Conservation (phyloP, 1,284 basidiomycete genomes). For the Schizopora paradoxa region DNA sequence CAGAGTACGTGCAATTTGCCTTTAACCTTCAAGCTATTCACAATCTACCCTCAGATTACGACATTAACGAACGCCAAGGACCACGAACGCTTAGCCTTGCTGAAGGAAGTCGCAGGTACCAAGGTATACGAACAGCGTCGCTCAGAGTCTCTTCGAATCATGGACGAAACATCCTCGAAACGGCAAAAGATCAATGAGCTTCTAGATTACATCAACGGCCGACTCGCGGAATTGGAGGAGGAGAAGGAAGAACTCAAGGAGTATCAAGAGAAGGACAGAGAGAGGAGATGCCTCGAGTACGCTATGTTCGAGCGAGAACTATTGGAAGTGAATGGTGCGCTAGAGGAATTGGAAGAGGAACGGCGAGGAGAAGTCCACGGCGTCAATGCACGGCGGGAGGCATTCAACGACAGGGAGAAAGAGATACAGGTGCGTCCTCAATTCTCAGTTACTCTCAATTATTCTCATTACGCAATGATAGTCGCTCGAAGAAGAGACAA, state of each 20-base stretch:
- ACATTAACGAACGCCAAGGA: constrained; percentile 97
- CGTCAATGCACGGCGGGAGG: constrained; percentile 74
- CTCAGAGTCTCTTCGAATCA: constrained; percentile 88
- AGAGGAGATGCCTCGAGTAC: constrained; percentile 93
- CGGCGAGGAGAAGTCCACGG: constrained; percentile 77
- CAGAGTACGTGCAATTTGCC: constrained; percentile 52
- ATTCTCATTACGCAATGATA: constrained; percentile 26
- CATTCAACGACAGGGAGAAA: constrained; percentile 81
- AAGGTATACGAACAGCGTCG: constrained; percentile 97
- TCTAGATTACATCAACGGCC: constrained; percentile 86
- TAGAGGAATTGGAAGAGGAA: constrained; percentile 84
- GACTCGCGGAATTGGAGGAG: constrained; percentile 87
- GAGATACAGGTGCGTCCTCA: constrained; percentile 61
- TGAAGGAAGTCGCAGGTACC: constrained; percentile 98
- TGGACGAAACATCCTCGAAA: constrained; percentile 94
- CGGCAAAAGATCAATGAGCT: constrained; percentile 88
- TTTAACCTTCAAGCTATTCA: not conserved
- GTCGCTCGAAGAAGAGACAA: constrained; percentile 72
- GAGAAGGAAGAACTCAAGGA: constrained; percentile 98
- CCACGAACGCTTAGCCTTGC: constrained; percentile 83
- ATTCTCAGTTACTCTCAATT: constrained; percentile 4
- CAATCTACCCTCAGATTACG: constrained; percentile 66
- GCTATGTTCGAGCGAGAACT: constrained; percentile 89
- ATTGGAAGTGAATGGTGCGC: constrained; percentile 78
- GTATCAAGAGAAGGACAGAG: constrained; percentile 93